phyloP scores from a whole-genome alignment of 2,329 filamentous ascomycete species.

The Trichothecium roseum region DNA sequence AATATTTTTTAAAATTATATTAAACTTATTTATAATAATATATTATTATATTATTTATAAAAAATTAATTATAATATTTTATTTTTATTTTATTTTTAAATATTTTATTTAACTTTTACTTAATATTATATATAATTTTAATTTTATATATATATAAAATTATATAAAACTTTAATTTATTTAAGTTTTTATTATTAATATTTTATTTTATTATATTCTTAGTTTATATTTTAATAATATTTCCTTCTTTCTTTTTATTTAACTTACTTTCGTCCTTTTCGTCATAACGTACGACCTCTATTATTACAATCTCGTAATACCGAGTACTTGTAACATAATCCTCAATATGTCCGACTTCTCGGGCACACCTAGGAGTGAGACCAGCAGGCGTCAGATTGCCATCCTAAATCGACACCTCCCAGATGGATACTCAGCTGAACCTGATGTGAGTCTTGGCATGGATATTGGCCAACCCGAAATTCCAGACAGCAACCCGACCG shows the following conservation, averaged over 20 bases:
- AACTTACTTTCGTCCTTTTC: neutral
- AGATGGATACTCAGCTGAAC: conserved; percentile 27
- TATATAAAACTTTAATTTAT: neutral
- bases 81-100: neutral
- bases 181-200: neutral
- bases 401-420: conserved; percentile 26
- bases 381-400: conserved; percentile 12
- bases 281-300: neutral
- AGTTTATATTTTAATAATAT: neutral
- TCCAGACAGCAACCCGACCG: too few species aligned
- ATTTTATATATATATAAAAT: neutral
- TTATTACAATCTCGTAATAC: neutral
- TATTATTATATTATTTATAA: neutral
- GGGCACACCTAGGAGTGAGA: neutral
- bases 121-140: neutral
- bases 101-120: neutral
- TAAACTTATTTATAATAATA: neutral
- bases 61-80: neutral
- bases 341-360: conserved; percentile 1
- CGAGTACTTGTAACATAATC: neutral
- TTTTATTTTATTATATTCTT: neutral
- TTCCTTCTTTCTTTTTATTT: neutral
- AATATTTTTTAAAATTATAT: neutral
- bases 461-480: neutral
- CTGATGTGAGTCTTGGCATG: conserved; percentile 20